Evolutionary conservation across 2,329 filamentous ascomycete species (phyloP).

Genomic region (Cadophora sp.): DNA sequence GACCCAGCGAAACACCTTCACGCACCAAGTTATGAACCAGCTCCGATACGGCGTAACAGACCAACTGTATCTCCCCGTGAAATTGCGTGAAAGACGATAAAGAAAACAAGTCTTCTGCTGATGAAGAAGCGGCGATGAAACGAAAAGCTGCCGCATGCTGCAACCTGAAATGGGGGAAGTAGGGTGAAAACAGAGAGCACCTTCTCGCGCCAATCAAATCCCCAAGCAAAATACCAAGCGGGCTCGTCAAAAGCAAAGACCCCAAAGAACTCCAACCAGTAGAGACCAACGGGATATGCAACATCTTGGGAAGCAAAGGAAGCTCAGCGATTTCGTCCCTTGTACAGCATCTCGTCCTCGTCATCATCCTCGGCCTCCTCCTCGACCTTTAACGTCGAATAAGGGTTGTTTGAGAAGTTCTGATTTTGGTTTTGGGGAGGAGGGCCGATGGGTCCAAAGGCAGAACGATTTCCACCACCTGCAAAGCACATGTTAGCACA

Average conservation of each 20-base stretch:
- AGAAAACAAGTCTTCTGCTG: background rate
- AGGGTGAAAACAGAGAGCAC: background rate
- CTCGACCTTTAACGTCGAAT: constrained; percentile 1
- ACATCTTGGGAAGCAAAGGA: background rate
- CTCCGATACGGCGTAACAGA: background rate
- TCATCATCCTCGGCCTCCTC: constrained; percentile 14
- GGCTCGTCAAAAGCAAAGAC: background rate
- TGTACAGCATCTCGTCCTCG: constrained; percentile 14
- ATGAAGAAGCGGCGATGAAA: background rate
- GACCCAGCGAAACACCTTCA: background rate
- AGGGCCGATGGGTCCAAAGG: constrained; percentile 22
- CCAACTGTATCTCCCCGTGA: background rate
- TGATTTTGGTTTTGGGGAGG: background rate
- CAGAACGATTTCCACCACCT: background rate
- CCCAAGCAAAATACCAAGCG: background rate
- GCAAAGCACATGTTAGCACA: background rate
- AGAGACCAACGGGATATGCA: background rate
- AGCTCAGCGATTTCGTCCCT: background rate
- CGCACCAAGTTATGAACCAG: background rate
- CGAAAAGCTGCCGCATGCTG: background rate
- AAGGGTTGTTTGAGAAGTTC: constrained; percentile 7
- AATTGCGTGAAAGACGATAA: background rate
- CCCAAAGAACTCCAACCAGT: background rate
- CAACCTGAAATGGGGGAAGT: background rate
- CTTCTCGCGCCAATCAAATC: background rate